Evolutionary conservation across 2,329 filamentous ascomycete species (phyloP).

Genomic region (Colletotrichum gloeosporioides): DNA sequence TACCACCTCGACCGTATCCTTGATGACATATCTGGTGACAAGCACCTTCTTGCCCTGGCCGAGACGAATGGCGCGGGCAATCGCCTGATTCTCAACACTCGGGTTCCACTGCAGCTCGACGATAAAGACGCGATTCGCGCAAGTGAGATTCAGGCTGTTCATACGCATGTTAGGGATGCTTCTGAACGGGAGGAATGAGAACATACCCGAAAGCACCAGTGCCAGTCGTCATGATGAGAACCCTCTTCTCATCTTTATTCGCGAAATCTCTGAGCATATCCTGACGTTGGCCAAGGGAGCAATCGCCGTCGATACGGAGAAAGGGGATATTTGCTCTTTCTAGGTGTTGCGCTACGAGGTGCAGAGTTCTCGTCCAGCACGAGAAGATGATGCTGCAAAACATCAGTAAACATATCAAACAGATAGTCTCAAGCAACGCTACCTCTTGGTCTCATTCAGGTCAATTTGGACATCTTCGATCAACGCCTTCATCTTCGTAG

Average conservation of each 20-base stretch:
- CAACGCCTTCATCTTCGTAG: constrained; percentile 37
- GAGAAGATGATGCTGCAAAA: constrained; percentile 48
- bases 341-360: constrained; percentile 39
- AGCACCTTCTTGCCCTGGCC: constrained; percentile 48
- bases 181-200: background rate
- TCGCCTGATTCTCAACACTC: constrained; percentile 55
- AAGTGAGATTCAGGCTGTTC: constrained; percentile 50
- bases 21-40: constrained; percentile 51
- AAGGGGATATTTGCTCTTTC: constrained; percentile 28
- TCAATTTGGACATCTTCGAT: constrained; percentile 33
- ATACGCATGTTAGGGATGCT: background rate
- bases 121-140: constrained; percentile 53
- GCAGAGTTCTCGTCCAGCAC: constrained; percentile 48
- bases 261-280: constrained; percentile 43
- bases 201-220: constrained; percentile 55
- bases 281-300: constrained; percentile 38
- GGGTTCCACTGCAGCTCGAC: constrained; percentile 63
- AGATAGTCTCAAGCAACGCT: background rate
- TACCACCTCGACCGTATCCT: constrained; percentile 49
- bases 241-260: constrained; percentile 24
- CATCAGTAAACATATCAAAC: background rate
- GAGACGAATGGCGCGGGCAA: constrained; percentile 52
- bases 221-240: constrained; percentile 59
- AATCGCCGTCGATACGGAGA: constrained; percentile 50
- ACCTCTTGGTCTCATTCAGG: constrained; percentile 31